Conservation (phyloP, 2,329 filamentous ascomycete genomes). For the Neofusicoccum umdonicola region DNA sequence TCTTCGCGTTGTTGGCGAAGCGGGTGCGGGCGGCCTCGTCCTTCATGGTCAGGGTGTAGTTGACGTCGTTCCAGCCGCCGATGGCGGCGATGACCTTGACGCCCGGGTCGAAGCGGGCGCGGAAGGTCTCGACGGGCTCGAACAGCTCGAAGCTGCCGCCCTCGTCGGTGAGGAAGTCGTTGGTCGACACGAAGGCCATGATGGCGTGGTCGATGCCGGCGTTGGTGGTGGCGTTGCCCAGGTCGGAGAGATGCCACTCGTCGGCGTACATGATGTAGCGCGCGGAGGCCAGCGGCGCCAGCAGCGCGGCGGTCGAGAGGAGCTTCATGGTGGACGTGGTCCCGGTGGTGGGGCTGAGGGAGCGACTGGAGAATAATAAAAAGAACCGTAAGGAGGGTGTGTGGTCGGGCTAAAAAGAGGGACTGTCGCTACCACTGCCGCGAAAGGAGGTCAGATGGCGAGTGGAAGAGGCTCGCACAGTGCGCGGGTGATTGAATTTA, state of each 20-base stretch:
- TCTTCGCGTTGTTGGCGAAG: conserved; percentile 64
- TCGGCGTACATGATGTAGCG: conserved; percentile 17
- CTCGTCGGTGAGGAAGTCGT: conserved; percentile 28
- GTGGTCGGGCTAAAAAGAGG: not conserved
- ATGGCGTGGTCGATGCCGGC: conserved; percentile 37
- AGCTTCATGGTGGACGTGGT: not conserved
- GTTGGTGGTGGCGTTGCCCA: conserved; percentile 15
- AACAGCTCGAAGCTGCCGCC: conserved; percentile 53
- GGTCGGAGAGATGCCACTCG: conserved; percentile 4
- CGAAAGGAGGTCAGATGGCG: not conserved
- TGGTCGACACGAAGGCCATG: conserved; percentile 39
- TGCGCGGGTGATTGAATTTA: conserved; percentile 1
- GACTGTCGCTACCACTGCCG: not conserved
- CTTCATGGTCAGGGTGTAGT: conserved; percentile 6
- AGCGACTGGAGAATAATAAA: not conserved
- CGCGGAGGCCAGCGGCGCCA: conserved; percentile 2
- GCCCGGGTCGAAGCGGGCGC: conserved; percentile 51
- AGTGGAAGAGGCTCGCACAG: not conserved
- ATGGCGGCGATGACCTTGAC: conserved; percentile 69
- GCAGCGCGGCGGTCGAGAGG: not conserved
- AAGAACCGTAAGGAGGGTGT: not conserved
- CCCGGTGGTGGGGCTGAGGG: not conserved
- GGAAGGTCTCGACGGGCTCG: conserved; percentile 51
- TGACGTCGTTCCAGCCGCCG: conserved; percentile 70
- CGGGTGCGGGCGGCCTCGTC: conserved; percentile 47